Evolutionary conservation across 306 rosid species (phyloP), one percentile per base, ranked within the genome.

Genomic region (Hippophae tibetana): DNA sequence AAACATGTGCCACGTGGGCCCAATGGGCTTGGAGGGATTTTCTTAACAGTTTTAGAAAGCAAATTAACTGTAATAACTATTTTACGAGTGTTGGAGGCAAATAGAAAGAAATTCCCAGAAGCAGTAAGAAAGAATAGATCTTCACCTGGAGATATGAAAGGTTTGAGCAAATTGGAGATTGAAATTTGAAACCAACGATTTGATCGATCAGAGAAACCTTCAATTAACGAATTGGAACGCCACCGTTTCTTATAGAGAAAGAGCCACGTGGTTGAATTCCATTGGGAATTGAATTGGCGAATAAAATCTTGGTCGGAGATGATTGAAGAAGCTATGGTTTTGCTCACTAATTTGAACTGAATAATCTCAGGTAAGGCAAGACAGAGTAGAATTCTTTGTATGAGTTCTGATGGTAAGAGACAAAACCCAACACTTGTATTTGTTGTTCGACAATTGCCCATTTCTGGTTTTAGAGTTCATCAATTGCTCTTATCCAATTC

Each of bases 1-100:
- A 81, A 83, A 0, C 84, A 77, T 1, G 84, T 83, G 78, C 86
- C 80, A 38, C 89, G 89, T 48, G 84, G 86, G 23, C 86, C 89
- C 14, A 80, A 47, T 0, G 89, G 86, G 10, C 80, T 77, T 0
- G 84, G 89, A 0, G 89, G 89, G 61, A 83, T 75, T 40, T 57
- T 77, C 52, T 64, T 80, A 25, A 83, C 84, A 58, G 84, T 72
- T 38, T 69, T 68, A 9, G 71, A 6, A 9, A 75, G 75, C 2
- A 79, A 51, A 52, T 82, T 79, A 60, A 82, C 88, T 18, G 86
- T 82, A 58, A 77, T 64, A 43, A 85, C 77, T 14, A 75, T 77
- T 43, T 72, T 66, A 3, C 47, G 78, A 26, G 82, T 70, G 62
- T 82, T 75, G 10, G 88, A 79, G 42, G 83, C 84, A 27, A 82